These are phyloP conservation scores for Pythium guiyangense DNA, from an alignment of 352 stramenopile species.

Conservation along the genomic window DNA sequence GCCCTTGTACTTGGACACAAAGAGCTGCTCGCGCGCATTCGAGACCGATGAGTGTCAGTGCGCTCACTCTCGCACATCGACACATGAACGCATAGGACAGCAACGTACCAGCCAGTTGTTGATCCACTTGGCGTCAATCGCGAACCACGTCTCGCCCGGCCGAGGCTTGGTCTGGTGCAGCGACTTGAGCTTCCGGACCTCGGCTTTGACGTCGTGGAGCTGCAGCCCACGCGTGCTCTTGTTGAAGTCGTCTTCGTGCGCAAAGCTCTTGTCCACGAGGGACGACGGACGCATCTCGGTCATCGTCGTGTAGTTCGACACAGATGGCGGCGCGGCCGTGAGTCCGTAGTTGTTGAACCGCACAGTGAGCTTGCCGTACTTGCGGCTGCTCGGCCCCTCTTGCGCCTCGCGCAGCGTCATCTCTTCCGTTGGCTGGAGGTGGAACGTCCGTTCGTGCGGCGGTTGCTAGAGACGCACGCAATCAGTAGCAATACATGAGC, in stretches of 20 bases:
- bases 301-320: constrained; percentile 50
- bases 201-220: constrained; percentile 51
- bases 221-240: constrained; percentile 28
- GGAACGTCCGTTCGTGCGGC: constrained; percentile 48
- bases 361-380: constrained; percentile 62
- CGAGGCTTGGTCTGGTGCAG: constrained; percentile 60
- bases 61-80: background rate
- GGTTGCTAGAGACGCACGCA: constrained; percentile 32
- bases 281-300: constrained; percentile 41
- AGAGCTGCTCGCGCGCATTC: constrained; percentile 17
- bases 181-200: constrained; percentile 58
- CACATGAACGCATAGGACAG: background rate
- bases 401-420: constrained; percentile 38
- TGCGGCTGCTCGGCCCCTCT: constrained; percentile 50
- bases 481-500: background rate
- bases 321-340: constrained; percentile 13
- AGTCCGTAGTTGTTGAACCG: constrained; percentile 71
- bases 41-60: too few relatives aligned
- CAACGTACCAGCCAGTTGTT: constrained; percentile 39
- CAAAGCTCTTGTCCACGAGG: constrained; percentile 44
- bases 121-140: constrained; percentile 61
- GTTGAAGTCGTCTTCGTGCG: constrained; percentile 73
- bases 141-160: constrained; percentile 65
- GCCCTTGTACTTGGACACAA: constrained; percentile 71
- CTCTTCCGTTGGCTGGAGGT: constrained; percentile 57